phyloP scores from a whole-genome alignment of 768 basidiomycete species.

The Mrakia frigida region DNA sequence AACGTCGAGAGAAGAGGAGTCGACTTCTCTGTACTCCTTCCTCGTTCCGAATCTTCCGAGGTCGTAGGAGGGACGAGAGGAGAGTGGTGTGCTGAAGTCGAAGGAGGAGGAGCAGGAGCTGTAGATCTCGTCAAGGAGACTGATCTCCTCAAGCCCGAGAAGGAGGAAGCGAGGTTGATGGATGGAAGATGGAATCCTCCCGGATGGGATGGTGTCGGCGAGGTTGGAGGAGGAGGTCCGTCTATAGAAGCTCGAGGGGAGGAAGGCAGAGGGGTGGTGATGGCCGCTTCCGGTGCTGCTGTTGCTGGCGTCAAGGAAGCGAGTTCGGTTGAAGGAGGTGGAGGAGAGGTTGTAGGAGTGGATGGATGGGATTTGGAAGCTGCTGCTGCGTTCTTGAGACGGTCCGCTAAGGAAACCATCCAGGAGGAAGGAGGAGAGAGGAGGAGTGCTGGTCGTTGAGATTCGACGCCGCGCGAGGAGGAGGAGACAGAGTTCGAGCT shows the following conservation, averaged over 20 bases:
- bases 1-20: not conserved
- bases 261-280: not conserved
- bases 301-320: not conserved
- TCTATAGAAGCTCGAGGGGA: not conserved
- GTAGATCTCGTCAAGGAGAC: constrained; percentile 13
- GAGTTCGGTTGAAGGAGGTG: not conserved
- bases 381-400: constrained; percentile 34
- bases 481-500: not conserved
- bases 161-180: constrained; percentile 10
- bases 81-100: not conserved
- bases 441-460: not conserved
- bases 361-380: constrained; percentile 28
- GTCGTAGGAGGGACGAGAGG: not conserved
- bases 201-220: not conserved
- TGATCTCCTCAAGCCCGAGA: constrained; percentile 6
- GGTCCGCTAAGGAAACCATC: constrained; percentile 34
- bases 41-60: not conserved
- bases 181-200: not conserved
- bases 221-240: not conserved
- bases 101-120: not conserved
- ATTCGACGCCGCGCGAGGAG: not conserved
- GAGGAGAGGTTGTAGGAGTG: not conserved
- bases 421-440: not conserved
- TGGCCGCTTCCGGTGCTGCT: not conserved
- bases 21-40: not conserved